Conservation (phyloP, 768 basidiomycete genomes). For the Saitozyma podzolica region DNA sequence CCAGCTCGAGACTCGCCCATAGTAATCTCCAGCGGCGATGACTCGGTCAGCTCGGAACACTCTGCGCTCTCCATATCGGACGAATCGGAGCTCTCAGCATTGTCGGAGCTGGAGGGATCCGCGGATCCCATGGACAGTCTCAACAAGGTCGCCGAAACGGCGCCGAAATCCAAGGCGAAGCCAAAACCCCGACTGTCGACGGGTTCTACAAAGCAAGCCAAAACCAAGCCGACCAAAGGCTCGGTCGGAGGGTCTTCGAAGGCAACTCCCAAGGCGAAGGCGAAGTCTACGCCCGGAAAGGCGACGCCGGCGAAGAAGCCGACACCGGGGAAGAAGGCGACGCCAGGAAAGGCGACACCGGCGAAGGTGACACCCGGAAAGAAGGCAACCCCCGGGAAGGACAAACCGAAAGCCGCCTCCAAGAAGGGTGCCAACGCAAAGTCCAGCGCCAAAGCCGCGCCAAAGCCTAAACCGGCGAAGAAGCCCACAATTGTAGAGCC, state of each 20-base stretch:
- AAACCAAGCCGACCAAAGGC: too few species aligned
- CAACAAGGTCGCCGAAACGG: too few species aligned
- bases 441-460: not conserved
- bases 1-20: not conserved
- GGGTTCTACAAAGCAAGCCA: too few species aligned
- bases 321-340: slow-evolving; percentile 4
- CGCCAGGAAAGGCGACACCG: not conserved
- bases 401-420: not conserved
- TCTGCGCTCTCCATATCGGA: too few species aligned
- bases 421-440: slow-evolving; percentile 7
- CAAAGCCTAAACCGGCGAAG: slow-evolving; percentile 2
- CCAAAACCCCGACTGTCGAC: too few species aligned
- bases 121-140: too few species aligned
- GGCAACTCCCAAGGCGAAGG: too few species aligned
- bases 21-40: too few species aligned
- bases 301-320: not conserved
- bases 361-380: not conserved
- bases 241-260: too few species aligned
- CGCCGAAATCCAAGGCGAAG: too few species aligned
- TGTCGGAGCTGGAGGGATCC: too few species aligned
- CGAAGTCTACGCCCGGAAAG: not conserved
- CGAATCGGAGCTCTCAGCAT: slow-evolving; percentile 1
- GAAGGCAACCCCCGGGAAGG: not conserved
- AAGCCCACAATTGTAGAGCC: slow-evolving; percentile 10
- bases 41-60: too few species aligned